Evolutionary conservation across 2,329 filamentous ascomycete genomes (phyloP).

Genomic region (Botryotinia convoluta): DNA sequence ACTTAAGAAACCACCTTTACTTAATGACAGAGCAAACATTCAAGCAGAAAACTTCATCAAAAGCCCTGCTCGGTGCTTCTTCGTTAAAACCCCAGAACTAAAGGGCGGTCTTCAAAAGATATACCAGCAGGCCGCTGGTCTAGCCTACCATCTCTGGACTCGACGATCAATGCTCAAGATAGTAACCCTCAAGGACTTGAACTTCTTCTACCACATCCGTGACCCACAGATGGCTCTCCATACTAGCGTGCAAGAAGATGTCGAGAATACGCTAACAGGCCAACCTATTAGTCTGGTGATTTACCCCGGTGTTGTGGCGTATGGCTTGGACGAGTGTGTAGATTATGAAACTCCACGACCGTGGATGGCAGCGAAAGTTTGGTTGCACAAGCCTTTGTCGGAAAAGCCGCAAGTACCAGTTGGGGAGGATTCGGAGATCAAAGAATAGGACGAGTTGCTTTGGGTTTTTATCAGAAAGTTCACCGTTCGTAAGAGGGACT

Average conservation of each 20-base stretch:
- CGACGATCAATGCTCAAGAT: slow-evolving; percentile 19
- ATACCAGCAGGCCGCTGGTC: slow-evolving; percentile 18
- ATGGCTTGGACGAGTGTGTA: slow-evolving; percentile 23
- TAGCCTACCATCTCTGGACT: slow-evolving; percentile 26
- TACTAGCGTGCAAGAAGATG: slow-evolving; percentile 21
- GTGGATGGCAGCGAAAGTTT: slow-evolving; percentile 25
- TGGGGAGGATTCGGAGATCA: neutral
- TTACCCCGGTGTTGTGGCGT: slow-evolving; percentile 21
- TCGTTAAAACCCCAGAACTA: neutral
- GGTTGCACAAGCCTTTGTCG: slow-evolving; percentile 15
- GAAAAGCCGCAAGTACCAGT: neutral
- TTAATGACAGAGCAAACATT: neutral
- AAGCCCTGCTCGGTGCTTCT: slow-evolving; percentile 19
- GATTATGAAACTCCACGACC: slow-evolving; percentile 24
- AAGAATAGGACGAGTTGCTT: neutral
- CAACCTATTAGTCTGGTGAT: slow-evolving; percentile 22
- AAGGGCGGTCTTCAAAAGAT: slow-evolving; percentile 13
- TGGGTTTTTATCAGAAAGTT: too few species aligned
- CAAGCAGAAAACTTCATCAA: slow-evolving; percentile 16
- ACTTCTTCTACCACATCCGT: slow-evolving; percentile 8
- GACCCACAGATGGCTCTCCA: slow-evolving; percentile 18
- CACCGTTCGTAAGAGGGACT: too few species aligned
- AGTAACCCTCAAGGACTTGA: slow-evolving; percentile 18
- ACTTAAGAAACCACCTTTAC: slow-evolving; percentile 8
- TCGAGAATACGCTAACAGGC: slow-evolving; percentile 23